Conservation (phyloP, 768 basidiomycete species). For the Rhizopogon vinicolor region DNA sequence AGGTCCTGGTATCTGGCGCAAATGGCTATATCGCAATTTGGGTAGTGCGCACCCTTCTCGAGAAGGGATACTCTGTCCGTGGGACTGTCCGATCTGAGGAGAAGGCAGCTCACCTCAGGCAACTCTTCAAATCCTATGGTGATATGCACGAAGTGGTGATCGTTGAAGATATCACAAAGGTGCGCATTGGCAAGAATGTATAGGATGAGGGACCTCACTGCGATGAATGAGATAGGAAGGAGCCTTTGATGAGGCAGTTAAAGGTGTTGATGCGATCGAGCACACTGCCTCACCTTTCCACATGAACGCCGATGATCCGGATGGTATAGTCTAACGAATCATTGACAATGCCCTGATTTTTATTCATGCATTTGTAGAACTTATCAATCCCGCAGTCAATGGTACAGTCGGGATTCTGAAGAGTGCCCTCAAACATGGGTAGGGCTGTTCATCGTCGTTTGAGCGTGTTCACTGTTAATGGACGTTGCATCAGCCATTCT, state of each 20-base stretch:
- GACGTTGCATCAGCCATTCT: constrained; percentile 22
- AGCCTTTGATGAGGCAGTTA: constrained; percentile 77
- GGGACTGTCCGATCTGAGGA: constrained; percentile 59
- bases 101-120: constrained; percentile 56
- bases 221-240: constrained; percentile 35
- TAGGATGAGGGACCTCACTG: not conserved
- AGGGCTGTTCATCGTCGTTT: constrained; percentile 1
- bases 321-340: constrained; percentile 18
- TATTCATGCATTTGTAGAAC: constrained; percentile 31
- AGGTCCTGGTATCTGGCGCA: constrained; percentile 25
- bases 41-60: constrained; percentile 52
- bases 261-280: constrained; percentile 66
- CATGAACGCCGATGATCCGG: constrained; percentile 39
- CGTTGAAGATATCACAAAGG: constrained; percentile 64
- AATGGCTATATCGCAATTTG: constrained; percentile 40
- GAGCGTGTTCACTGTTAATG: not conserved
- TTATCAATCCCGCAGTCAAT: constrained; percentile 66
- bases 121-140: constrained; percentile 49
- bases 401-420: constrained; percentile 64
- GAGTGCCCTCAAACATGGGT: constrained; percentile 54
- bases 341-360: not conserved
- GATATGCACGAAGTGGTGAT: constrained; percentile 60
- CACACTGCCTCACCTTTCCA: constrained; percentile 68
- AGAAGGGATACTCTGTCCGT: constrained; percentile 57
- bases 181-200: constrained; percentile 15